Base-by-base conservation (phyloP, 768 basidiomycete genomes). In the Agrocybe chaxingu region DNA sequence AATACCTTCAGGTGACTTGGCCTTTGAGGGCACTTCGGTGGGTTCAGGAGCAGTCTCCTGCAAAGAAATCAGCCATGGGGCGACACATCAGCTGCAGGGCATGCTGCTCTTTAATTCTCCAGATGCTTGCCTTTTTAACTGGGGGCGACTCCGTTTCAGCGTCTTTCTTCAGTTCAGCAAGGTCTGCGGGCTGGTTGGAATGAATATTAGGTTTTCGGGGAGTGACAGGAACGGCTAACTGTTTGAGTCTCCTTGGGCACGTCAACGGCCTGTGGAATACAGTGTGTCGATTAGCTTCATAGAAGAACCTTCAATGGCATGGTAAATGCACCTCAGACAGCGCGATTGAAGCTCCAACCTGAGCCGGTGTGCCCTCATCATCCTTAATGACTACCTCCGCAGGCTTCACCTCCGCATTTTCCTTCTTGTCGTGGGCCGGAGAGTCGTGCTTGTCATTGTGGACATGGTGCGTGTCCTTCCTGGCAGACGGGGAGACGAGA, bases 401-500 rank as follows among this genome's bases (percentile, higher is more conserved):
- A 30, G 52, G 37, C n/a, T 62, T 42, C 9, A 58, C 51, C 31
- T 57, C 52, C 41, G 47, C 45, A 10, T 58, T 60, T 8, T 62
- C 48, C 13, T 61, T 57, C 42, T 55, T 51, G 45, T 62, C 57
- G 38, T 63, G 58, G 1, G 57, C 53, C 46, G 66, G 66, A 54
- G 55, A 64, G 18, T 71, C 66, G 32, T 66, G 69, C 53, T 66
- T 60, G 62, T 71, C 70, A 43, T 72, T 54, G 57, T 74, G 72
- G 19, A 62, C 64, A 47, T 56, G 48, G 36, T 60, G 53, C 16
- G 48, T 19, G 42, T 60, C 58, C 55, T 73, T 71, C 47, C 69
- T 65, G 11, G 70, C 70, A 32, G 70, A 66, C 4, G 73, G 73
- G 6, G 73, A 75, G 34, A 73, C 13, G 42, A 75, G 67, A 62